A percentile compares a stretch with the other conserved stretches of the same genome.
Evolutionary conservation across 2,329 filamentous ascomycete species (phyloP).

Genomic region (Sporothrix globosa): DNA sequence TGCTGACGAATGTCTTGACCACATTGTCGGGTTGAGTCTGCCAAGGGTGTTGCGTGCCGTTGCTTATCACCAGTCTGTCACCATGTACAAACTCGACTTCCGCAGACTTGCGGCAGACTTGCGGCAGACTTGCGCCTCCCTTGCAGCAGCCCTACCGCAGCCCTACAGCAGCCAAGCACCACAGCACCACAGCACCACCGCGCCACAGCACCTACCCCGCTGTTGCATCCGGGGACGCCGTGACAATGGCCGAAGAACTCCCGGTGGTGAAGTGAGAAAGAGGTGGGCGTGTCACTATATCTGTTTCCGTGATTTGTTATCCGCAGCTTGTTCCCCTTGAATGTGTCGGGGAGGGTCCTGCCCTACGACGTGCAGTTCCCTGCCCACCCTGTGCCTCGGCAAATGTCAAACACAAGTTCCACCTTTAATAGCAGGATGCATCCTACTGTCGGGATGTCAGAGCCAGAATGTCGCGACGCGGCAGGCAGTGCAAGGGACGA

Average conservation of each 20-base stretch:
- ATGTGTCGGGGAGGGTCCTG: too few species aligned
- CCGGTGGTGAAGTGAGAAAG: not conserved
- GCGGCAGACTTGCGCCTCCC: too few species aligned
- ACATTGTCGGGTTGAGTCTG: constrained; percentile 1
- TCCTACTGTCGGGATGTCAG: not conserved
- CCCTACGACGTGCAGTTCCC: not conserved
- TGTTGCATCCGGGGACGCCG: constrained; percentile 21
- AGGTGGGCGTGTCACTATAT: not conserved
- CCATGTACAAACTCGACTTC: too few species aligned
- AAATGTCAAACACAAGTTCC: not conserved
- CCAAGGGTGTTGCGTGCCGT: not conserved
- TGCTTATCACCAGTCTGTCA: not conserved
- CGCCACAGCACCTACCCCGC: not conserved
- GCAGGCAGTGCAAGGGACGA: too few species aligned
- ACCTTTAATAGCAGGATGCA: not conserved
- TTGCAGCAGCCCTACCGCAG: too few species aligned
- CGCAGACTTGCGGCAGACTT: too few species aligned
- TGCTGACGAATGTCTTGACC: not conserved
- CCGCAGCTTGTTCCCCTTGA: too few species aligned
- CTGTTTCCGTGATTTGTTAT: too few species aligned
- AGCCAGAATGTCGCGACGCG: not conserved
- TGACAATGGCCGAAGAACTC: constrained; percentile 23
- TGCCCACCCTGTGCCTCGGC: constrained; percentile 12
- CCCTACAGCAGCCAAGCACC: too few species aligned
- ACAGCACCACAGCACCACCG: too few species aligned